Evolutionary conservation across 2,329 filamentous ascomycete genomes (phyloP).

Genomic region (Periconia sp.): DNA sequence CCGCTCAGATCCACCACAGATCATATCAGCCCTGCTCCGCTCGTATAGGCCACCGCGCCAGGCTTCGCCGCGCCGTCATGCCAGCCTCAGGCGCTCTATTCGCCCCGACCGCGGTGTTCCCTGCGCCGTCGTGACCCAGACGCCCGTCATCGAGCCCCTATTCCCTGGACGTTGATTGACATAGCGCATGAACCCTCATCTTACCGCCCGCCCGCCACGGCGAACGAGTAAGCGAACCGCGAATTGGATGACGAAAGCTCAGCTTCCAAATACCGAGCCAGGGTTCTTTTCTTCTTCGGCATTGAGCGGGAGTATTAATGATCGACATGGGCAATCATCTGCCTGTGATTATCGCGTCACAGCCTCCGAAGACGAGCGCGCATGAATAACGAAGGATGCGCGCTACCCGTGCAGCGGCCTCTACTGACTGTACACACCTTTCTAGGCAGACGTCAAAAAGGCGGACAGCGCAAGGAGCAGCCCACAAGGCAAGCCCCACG

Average conservation of each 20-base stretch:
- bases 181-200: not conserved
- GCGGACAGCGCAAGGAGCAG: no score
- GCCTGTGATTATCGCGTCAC: not conserved
- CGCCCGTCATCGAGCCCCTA: not conserved
- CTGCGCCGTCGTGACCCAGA: not conserved
- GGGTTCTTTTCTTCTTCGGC: no score
- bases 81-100: slow-evolving; percentile 1
- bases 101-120: not conserved
- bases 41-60: slow-evolving; percentile 1
- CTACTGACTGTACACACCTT: no score
- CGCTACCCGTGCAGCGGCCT: no score
- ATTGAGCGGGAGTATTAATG: no score
- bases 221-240: not conserved
- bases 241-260: not conserved
- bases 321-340: no score
- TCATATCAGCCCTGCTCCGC: slow-evolving; percentile 11
- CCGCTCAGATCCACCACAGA: slow-evolving; percentile 11
- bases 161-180: not conserved
- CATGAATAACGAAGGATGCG: no score
- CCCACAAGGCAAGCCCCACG: no score
- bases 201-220: not conserved
- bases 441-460: no score
- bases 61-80: not conserved
- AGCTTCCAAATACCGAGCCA: no score
- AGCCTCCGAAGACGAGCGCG: not conserved